phyloP scores from a whole-genome alignment of 2,329 filamentous ascomycete genomes.

The Fusarium robinianum region DNA sequence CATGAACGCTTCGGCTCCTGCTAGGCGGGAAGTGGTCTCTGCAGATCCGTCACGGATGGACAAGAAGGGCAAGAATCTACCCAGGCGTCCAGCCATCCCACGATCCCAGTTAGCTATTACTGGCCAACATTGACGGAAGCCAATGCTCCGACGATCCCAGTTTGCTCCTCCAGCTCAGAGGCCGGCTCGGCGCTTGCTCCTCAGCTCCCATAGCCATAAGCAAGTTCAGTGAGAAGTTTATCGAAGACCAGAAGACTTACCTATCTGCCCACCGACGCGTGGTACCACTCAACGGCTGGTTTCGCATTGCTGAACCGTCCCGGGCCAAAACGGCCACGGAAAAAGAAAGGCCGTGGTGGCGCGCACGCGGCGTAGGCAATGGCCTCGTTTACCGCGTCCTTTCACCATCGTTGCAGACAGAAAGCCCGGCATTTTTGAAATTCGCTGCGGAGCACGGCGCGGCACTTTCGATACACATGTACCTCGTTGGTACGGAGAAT shows the following conservation, averaged over 20 bases:
- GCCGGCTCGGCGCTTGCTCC: too few relatives aligned
- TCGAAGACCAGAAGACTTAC: too few relatives aligned
- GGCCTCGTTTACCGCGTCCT: slow-evolving; percentile 16
- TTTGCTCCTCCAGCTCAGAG: too few relatives aligned
- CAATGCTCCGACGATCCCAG: too few relatives aligned
- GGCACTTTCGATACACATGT: neutral
- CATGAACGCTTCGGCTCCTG: slow-evolving; percentile 23
- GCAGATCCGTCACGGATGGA: neutral
- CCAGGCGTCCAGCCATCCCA: slow-evolving; percentile 8
- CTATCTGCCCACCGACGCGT: too few relatives aligned
- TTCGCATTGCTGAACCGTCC: too few relatives aligned
- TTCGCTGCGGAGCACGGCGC: neutral
- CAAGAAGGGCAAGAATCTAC: slow-evolving; percentile 6
- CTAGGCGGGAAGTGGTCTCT: slow-evolving; percentile 13
- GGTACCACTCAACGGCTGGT: too few relatives aligned
- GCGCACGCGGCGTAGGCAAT: slow-evolving; percentile 9
- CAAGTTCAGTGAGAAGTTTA: too few relatives aligned
- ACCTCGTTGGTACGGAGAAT: slow-evolving; percentile 1
- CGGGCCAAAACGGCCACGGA: slow-evolving; percentile 1
- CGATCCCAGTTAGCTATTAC: neutral
- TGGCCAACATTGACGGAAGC: too few relatives aligned
- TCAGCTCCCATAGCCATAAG: too few relatives aligned
- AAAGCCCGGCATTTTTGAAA: slow-evolving; percentile 3
- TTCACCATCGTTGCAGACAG: slow-evolving; percentile 18
- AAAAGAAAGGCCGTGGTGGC: slow-evolving; percentile 17